Base-by-base conservation (phyloP, 257 asterid genomes). In the Mentha longifolia region DNA sequence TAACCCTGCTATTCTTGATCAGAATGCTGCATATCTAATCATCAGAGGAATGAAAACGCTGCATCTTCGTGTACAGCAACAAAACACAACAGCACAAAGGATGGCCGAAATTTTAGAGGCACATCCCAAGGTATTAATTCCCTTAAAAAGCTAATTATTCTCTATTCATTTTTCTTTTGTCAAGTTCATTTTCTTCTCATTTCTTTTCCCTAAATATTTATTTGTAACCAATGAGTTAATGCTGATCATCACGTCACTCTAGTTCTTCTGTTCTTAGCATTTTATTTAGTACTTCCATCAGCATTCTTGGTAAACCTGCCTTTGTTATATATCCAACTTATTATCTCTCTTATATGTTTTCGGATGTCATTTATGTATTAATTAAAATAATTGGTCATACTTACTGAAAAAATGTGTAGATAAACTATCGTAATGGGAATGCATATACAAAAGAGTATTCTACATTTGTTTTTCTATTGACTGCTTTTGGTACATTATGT, bases 21-120 rank as follows among this genome's bases (percentile, higher is more conserved):
- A 92, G 98, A 92, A 92, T 78, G 98, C 98, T 14, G 97, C 98
- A 15, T 92, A 88, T 78, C 84, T 80, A 61, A 83, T 95, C 88
- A 86, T 88, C 79, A 85, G 98, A 83, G 99, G 99, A 89, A 91
- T 92, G 99, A 95, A 95, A 84, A 95, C 99, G 25, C 89, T 95
- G 87, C 93, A 88, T 83, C 96, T 89, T 80, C 99, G 99, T 84
- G 81, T 95, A 84, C 91, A 85, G 87, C 98, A 87, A 86, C 99
- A 92, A 75, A 95, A 95, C 85, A 79, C 92, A 74, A 95, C 99
- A 69, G 98, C 91, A 57, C 88, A 77, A 70, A 84, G 95, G 98
- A 92, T 95, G 95, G 97, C 97, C 87, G 88, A 88, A 76, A 80
- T 91, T 89, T 92, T 95, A 85, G 98, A 95, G 96, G 98, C 97